Percentiles rank a stretch among this genome's conserved stretches.
These are phyloP conservation scores for Apodospora peruviana DNA, from an alignment of 495 filamentous ascomycete species.

Conservation along the genomic window DNA sequence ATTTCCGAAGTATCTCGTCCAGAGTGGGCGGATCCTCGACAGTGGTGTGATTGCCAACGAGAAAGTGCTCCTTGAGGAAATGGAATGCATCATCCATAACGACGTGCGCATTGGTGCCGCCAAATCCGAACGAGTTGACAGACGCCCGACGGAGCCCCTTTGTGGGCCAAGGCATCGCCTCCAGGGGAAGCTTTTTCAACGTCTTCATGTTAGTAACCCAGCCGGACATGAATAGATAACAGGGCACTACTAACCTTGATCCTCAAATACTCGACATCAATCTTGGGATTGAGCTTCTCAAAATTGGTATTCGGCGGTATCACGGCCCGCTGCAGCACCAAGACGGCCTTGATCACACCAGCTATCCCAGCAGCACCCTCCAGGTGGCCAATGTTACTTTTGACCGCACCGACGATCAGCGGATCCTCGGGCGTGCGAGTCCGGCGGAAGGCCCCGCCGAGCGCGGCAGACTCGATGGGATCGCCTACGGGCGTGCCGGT, in stretches of 20 bases:
- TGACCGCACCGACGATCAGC: constrained; percentile 48
- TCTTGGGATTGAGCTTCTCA: constrained; percentile 44
- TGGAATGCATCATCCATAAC: constrained; percentile 43
- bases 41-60: not conserved
- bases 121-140: constrained; percentile 55
- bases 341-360: constrained; percentile 45
- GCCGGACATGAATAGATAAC: too few relatives aligned
- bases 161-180: constrained; percentile 25
- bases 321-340: constrained; percentile 47
- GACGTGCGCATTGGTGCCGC: constrained; percentile 53
- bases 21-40: not conserved
- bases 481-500: constrained; percentile 46
- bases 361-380: constrained; percentile 48
- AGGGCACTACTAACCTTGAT: too few relatives aligned
- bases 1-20: not conserved
- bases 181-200: constrained; percentile 18
- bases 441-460: constrained; percentile 30
- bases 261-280: constrained; percentile 22
- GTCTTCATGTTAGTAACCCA: not conserved
- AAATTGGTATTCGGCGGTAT: constrained; percentile 40
- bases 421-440: constrained; percentile 23
- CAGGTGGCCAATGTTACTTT: constrained; percentile 50
- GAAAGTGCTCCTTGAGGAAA: not conserved
- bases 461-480: constrained; percentile 46
- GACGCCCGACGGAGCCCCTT: constrained; percentile 36